A percentile compares a stretch with the other conserved stretches of the same genome.
phyloP scores from a whole-genome alignment of 2,329 filamentous ascomycete species.

The Xylaria sp. region DNA sequence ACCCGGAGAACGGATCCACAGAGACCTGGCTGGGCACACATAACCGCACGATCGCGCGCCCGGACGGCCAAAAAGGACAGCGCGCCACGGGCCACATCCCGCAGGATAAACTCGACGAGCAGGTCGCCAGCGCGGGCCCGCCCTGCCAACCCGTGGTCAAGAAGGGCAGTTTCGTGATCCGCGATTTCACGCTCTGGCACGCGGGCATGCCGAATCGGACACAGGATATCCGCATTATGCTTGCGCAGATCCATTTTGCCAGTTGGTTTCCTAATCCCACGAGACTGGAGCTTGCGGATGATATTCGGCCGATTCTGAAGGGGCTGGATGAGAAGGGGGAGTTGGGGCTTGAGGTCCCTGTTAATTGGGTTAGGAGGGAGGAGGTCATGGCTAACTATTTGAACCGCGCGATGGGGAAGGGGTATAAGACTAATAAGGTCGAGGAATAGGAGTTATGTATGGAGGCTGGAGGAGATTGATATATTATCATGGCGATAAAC shows the following conservation, averaged over 20 bases:
- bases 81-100: constrained; percentile 48
- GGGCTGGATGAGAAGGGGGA: constrained; percentile 28
- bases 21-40: constrained; percentile 57
- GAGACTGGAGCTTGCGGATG: constrained; percentile 48
- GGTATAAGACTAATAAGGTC: constrained; percentile 54
- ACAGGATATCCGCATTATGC: constrained; percentile 50
- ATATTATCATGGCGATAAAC: too few species aligned
- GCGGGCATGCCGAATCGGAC: constrained; percentile 57
- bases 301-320: constrained; percentile 43
- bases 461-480: not conserved
- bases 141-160: constrained; percentile 46
- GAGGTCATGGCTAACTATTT: constrained; percentile 45
- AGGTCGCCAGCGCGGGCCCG: constrained; percentile 33
- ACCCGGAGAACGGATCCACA: constrained; percentile 49
- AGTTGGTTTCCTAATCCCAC: constrained; percentile 54
- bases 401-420: constrained; percentile 54
- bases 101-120: constrained; percentile 36
- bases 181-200: constrained; percentile 59
- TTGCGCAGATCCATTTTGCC: constrained; percentile 57
- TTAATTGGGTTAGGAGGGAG: constrained; percentile 42
- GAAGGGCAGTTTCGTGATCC: constrained; percentile 52
- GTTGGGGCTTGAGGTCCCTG: constrained; percentile 44
- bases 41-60: constrained; percentile 32
- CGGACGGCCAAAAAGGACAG: constrained; percentile 44
- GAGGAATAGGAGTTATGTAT: not conserved